Percentiles rank a stretch among this genome's conserved stretches.
Evolutionary conservation across 345 rosid species (phyloP).

Genomic region (Arabidopsis arenosa): DNA sequence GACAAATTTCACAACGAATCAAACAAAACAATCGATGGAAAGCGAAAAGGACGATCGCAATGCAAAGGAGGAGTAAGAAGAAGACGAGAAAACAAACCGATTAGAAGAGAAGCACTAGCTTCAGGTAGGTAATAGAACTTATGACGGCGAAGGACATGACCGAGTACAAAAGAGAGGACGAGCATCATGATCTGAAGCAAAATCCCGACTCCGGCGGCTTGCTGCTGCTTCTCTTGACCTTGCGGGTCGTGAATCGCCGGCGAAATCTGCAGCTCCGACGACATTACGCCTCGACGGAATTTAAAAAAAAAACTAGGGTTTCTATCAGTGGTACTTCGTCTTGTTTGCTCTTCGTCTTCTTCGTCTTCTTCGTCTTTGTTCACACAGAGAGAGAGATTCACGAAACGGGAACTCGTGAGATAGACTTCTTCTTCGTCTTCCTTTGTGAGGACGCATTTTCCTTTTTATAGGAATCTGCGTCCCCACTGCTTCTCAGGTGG

Average conservation of each 20-base stretch:
- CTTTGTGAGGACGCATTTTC: conserved; percentile 23
- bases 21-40: not conserved
- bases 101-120: conserved; percentile 98
- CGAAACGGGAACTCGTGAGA: conserved; percentile 36
- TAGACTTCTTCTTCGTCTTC: conserved; percentile 32
- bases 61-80: conserved; percentile 26
- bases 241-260: conserved; percentile 54
- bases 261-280: conserved; percentile 55
- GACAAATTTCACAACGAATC: conserved; percentile 1
- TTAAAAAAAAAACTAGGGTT: conserved; percentile 30
- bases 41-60: not conserved
- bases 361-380: conserved; percentile 7
- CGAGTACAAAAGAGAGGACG: conserved; percentile 95
- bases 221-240: conserved; percentile 80
- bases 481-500: conserved; percentile 35
- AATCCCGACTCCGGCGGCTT: conserved; percentile 97
- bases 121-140: conserved; percentile 95
- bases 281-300: conserved; percentile 36
- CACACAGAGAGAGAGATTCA: conserved; percentile 15
- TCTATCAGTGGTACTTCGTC: conserved; percentile 22
- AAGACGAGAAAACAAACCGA: conserved; percentile 55
- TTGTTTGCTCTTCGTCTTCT: not conserved
- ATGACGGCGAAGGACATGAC: conserved; percentile 97
- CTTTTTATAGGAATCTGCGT: conserved; percentile 40
- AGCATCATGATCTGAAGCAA: conserved; percentile 99